Evolutionary conservation across 1,139 yeast genomes (phyloP).

Genomic region (Kurtzmaniella natalensis): DNA sequence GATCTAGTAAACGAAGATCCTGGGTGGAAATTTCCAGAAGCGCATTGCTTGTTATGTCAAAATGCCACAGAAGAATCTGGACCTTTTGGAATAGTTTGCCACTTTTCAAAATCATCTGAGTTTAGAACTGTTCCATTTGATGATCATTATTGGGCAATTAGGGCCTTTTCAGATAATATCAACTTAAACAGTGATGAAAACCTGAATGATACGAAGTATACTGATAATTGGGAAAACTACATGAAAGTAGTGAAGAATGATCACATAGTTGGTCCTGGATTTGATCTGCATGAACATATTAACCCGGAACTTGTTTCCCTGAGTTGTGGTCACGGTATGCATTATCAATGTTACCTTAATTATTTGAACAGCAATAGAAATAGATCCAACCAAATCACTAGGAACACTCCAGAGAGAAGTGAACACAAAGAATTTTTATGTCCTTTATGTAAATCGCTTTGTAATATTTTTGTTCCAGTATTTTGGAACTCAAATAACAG

Average conservation of each 20-base stretch:
- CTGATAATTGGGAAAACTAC: conserved; percentile 33
- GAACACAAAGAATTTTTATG: conserved; percentile 75
- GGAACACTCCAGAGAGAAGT: conserved; percentile 75
- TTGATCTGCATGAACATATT: conserved; percentile 38
- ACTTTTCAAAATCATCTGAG: conserved; percentile 55
- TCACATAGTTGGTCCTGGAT: conserved; percentile 68
- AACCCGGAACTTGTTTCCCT: conserved; percentile 55
- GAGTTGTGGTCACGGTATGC: conserved; percentile 96
- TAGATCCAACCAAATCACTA: conserved; percentile 68
- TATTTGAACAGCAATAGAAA: conserved; percentile 51
- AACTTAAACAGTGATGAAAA: conserved; percentile 44
- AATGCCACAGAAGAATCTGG: conserved; percentile 69
- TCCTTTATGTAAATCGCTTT: conserved; percentile 86
- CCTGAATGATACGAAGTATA: conserved; percentile 15
- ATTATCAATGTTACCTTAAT: conserved; percentile 68
- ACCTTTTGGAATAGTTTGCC: conserved; percentile 70
- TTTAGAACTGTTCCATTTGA: conserved; percentile 63
- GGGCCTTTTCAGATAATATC: conserved; percentile 53
- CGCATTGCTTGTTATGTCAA: conserved; percentile 84
- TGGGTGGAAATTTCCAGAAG: conserved; percentile 73
- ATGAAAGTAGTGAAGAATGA: conserved; percentile 33
- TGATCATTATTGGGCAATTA: conserved; percentile 61
- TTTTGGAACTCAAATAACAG: conserved; percentile 43
- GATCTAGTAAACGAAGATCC: conserved; percentile 21
- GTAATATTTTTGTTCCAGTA: conserved; percentile 79